These are phyloP conservation scores for Hypoxylon sp. DNA, from an alignment of 2,329 filamentous ascomycete species.

Conservation along the genomic window DNA sequence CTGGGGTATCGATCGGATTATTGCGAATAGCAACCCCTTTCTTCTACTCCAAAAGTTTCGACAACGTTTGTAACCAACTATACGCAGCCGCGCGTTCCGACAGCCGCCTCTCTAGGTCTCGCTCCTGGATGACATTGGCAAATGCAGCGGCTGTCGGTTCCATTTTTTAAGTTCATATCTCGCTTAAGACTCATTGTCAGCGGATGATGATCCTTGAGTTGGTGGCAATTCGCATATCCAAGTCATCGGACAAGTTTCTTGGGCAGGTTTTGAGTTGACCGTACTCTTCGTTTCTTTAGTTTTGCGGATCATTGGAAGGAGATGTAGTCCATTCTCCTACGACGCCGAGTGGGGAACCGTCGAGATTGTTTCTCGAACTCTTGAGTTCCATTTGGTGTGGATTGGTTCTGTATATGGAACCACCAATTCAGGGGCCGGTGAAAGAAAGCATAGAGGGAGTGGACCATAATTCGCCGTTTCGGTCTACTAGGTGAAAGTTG, in stretches of 20 bases:
- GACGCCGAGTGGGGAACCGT: conserved; percentile 23
- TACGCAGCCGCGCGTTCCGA: conserved; percentile 19
- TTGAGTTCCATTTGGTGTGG: conserved; percentile 21
- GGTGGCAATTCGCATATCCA: conserved; percentile 28
- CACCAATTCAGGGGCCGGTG: conserved; percentile 20
- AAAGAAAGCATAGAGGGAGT: conserved; percentile 13
- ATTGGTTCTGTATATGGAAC: conserved; percentile 31
- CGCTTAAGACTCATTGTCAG: conserved; percentile 2
- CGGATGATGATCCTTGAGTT: conserved; percentile 11
- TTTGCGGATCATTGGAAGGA: conserved; percentile 31
- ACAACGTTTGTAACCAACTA: conserved; percentile 19
- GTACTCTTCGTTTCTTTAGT: conserved; percentile 43
- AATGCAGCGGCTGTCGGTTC: conserved; percentile 18
- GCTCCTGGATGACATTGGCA: conserved; percentile 12
- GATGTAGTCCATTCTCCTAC: conserved; percentile 27
- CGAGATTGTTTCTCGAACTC: conserved; percentile 21
- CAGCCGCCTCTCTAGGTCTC: conserved; percentile 12
- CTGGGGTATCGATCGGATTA: conserved; percentile 30
- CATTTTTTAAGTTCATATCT: conserved; percentile 16
- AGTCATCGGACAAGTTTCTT: conserved; percentile 35
- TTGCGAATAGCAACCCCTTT: conserved; percentile 31
- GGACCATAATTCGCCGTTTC: conserved; percentile 15
- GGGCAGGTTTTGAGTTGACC: conserved; percentile 35
- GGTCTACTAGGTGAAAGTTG: conserved; percentile 30
- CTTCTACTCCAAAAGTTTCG: conserved; percentile 23